phyloP scores from a whole-genome alignment of 2,329 filamentous ascomycete genomes.

The Geosmithia putterillii region DNA sequence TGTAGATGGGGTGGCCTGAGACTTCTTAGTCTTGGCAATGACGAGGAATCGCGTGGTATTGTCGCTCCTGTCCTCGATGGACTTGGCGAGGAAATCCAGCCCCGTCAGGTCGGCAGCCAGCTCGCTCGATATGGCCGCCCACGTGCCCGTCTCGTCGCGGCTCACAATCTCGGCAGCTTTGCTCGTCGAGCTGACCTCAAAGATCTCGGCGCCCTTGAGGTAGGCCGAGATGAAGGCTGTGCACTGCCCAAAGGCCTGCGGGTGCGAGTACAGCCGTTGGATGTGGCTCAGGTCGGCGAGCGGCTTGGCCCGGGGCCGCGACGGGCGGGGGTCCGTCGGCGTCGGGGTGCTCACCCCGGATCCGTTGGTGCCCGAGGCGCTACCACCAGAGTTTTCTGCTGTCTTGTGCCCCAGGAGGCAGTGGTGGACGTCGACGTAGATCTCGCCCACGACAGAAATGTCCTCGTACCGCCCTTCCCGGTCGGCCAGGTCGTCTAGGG shows the following conservation, averaged over 20 bases:
- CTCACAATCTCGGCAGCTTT: conserved; percentile 68
- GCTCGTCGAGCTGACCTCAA: conserved; percentile 78
- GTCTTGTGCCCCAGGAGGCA: conserved; percentile 54
- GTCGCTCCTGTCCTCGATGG: conserved; percentile 61
- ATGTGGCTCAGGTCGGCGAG: conserved; percentile 46
- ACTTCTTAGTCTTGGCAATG: conserved; percentile 35
- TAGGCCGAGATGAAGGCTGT: conserved; percentile 57
- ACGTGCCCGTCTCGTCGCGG: conserved; percentile 42
- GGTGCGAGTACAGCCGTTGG: conserved; percentile 76
- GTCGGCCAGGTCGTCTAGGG: conserved; percentile 80
- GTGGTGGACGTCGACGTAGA: conserved; percentile 80
- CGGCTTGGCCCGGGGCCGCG: conserved; percentile 33
- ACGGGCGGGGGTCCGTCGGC: conserved; percentile 26
- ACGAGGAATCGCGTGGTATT: conserved; percentile 76
- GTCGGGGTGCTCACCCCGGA: conserved; percentile 40
- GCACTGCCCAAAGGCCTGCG: conserved; percentile 92
- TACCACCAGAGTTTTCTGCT: neutral
- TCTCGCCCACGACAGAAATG: conserved; percentile 68
- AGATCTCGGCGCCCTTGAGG: conserved; percentile 62
- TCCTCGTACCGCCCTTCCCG: conserved; percentile 49
- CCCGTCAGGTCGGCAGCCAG: conserved; percentile 58
- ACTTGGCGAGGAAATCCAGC: conserved; percentile 55
- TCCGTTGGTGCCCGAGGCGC: conserved; percentile 14
- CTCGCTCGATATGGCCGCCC: conserved; percentile 67
- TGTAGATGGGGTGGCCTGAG: too few species aligned